These are phyloP conservation scores for Chiua sp. DNA, from an alignment of 1,284 basidiomycete species.

Conservation along the genomic window DNA sequence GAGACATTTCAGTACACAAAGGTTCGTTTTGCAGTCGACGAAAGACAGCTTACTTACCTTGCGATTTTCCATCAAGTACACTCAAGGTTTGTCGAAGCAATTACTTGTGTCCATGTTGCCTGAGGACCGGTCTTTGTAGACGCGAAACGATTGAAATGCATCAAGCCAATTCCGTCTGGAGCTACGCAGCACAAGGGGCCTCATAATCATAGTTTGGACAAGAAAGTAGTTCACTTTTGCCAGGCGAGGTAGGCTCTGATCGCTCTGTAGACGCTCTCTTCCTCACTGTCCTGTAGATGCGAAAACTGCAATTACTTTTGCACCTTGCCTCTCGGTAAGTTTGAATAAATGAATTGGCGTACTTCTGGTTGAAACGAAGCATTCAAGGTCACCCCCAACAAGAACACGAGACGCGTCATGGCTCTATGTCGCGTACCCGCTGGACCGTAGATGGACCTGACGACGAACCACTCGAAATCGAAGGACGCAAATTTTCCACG, in stretches of 20 bases:
- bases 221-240: slow-evolving; percentile 53
- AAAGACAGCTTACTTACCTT: neutral
- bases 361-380: neutral
- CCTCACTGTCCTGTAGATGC: slow-evolving; percentile 44
- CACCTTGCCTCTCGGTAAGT: slow-evolving; percentile 56
- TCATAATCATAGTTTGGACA: slow-evolving; percentile 54
- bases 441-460: slow-evolving; percentile 63
- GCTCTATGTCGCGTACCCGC: slow-evolving; percentile 61
- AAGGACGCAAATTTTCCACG: slow-evolving; percentile 58
- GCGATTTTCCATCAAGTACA: neutral
- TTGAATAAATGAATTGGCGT: neutral
- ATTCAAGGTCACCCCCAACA: slow-evolving; percentile 59
- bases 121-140: too few species aligned
- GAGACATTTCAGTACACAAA: slow-evolving; percentile 57
- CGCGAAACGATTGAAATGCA: slow-evolving; percentile 53
- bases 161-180: slow-evolving; percentile 50
- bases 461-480: slow-evolving; percentile 50
- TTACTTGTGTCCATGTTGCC: too few species aligned
- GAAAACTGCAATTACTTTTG: slow-evolving; percentile 63
- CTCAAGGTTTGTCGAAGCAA: slow-evolving; percentile 24
- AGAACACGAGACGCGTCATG: slow-evolving; percentile 67
- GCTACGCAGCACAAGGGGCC: slow-evolving; percentile 46
- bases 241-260: slow-evolving; percentile 43
- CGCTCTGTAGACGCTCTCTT: neutral
- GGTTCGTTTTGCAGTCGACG: slow-evolving; percentile 29